Conservation (phyloP, 768 basidiomycete species). For the Phylloporus scabripes region DNA sequence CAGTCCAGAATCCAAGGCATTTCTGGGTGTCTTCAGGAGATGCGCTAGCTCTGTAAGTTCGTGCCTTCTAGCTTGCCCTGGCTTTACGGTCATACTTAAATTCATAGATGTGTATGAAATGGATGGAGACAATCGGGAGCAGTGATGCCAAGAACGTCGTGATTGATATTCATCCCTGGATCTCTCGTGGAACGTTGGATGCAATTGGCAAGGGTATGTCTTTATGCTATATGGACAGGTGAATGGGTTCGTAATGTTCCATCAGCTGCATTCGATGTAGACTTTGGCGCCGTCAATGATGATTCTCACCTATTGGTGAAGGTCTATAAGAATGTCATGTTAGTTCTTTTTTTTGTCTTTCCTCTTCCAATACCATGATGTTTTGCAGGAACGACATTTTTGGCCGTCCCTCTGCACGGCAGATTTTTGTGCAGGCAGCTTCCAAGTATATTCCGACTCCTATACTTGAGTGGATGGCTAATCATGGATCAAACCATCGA, state of each 20-base stretch:
- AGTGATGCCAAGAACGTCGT: conserved; percentile 10
- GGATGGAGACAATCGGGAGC: conserved; percentile 18
- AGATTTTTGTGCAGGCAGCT: conserved; percentile 14
- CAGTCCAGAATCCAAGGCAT: conserved; percentile 44
- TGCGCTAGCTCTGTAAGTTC: conserved; percentile 23
- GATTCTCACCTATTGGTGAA: conserved; percentile 8
- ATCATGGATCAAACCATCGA: conserved; percentile 22
- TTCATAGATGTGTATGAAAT: conserved; percentile 23
- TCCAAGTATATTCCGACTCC: conserved; percentile 12
- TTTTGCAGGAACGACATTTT: conserved; percentile 23
- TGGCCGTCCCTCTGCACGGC: conserved; percentile 11
- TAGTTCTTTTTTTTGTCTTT: background rate
- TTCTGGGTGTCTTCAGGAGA: conserved; percentile 43
- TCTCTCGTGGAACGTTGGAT: conserved; percentile 44
- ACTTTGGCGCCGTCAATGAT: conserved; percentile 26
- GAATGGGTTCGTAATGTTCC: background rate
- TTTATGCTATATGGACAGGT: background rate
- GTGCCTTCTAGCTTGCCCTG: background rate
- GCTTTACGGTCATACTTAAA: background rate
- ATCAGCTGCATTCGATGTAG: conserved; percentile 46
- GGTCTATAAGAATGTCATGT: conserved; percentile 12
- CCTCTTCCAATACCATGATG: background rate
- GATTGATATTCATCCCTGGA: conserved; percentile 25
- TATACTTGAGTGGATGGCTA: conserved; percentile 32
- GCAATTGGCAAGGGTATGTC: conserved; percentile 44